Base-by-base conservation (phyloP, 208 protist genomes). In the Trypanosomatidae sp. region DNA sequence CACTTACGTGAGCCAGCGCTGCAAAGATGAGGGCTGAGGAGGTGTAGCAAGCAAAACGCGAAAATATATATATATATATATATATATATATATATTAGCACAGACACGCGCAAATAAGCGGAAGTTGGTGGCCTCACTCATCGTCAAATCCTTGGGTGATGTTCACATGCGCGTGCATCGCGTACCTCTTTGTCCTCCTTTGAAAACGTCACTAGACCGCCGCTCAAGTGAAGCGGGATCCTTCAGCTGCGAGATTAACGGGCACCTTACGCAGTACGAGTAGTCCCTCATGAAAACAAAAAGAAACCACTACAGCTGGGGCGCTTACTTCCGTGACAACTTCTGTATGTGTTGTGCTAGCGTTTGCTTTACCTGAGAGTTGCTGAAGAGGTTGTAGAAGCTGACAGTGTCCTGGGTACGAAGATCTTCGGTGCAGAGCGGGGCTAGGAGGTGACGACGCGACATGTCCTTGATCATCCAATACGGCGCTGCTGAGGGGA, bases 381-480 rank as follows among this genome's bases (percentile, higher is more conserved):
- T 88, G 81, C 43, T 90, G 66, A 82, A 93, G 66, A 72, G 52
- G 53, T 91, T 79, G 72, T 86, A 89, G 41, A 88, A 84, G 68
- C 81, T 82, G 19, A 62, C 76, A 28, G 75, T 85, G 53, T 95
- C 90, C 15, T 83, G 80, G 5, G 77, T 67, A 25, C 90, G 86
- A 15, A 92, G 84, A 10, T 78, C 83, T 9, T 56, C 79, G 1
- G 83, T 88, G 70, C 77, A 84, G 1, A 95, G 76, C 2, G 87
- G 88, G 22, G 85, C 76, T 2, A 95, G 67, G 25, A 93, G 64
- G 3, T 69, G 66, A 46, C 78, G 74, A 1, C 91, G 72, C 25
- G 79, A 84, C 41, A 74, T 50, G 59, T 92, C 85, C 77, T 93
- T 93, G 33, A 86, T 79, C 52, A 89, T 75, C 88, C 88, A 95